Base-by-base conservation (phyloP, 2,329 filamentous ascomycete genomes). In the Sarocladiaceae sp. region DNA sequence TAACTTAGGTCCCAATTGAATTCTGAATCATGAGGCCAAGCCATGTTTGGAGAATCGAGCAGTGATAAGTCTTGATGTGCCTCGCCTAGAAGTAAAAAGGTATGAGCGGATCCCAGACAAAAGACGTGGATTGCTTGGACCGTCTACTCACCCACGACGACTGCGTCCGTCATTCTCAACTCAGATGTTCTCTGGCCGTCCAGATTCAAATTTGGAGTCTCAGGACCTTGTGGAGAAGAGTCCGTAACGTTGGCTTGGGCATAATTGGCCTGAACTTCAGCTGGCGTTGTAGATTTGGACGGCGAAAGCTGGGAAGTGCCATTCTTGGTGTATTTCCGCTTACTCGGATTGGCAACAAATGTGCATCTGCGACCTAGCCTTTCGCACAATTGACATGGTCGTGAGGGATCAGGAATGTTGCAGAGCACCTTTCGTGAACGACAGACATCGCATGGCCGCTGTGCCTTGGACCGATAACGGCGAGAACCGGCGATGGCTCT, bases 361-460 rank as follows among this genome's bases (percentile, higher is more conserved):
- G 60, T 62, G 35, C 60, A 62, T 1, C 52, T 53, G 4, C 60
- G 52, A 10, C 59, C 59, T 1, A 58, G 60, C 4, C 60, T 52
- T 20, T 58, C 52, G 20, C 60, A 62, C 2, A 62, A 54, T 39
- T 62, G 60, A 26, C 60, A 62, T 17, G 60, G 60, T 31, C 52
- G 48, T n/a, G 53, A 49, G 1, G 60, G 60, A 28, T 62, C 60
- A 5, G 60, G 60, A 2, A 62, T 62, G 8, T 62, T 62, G 52
- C 60, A 62, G 3, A 62, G 56, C 2, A 57, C 60, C 31, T 62
- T 62, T 20, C 60, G 60, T 2, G 59, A 48, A 10, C 57, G 59
- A 26, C 58, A 60, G 11, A 59, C 47, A 46, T 60, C 58, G 39
- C 58, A 60, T 23, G 59, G 58, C 17, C 58, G 46, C 44, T 60